Evolutionary conservation across 2,329 filamentous ascomycete species (phyloP).

Genomic region (Fusarium subtropicale): DNA sequence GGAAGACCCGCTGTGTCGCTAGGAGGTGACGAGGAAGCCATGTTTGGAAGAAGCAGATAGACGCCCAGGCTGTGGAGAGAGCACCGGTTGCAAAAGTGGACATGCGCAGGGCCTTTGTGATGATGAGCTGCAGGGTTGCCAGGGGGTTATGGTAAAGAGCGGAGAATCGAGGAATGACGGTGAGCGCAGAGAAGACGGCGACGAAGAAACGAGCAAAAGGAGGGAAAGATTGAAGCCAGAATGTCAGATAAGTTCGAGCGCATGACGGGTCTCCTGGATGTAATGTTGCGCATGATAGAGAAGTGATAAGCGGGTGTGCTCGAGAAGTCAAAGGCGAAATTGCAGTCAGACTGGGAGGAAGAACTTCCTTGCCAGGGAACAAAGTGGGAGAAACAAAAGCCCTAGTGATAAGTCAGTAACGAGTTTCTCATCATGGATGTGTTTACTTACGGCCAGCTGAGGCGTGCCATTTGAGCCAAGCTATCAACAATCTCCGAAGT

Average conservation of each 20-base stretch:
- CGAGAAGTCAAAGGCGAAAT: slow-evolving; percentile 83
- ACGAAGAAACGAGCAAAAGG: slow-evolving; percentile 81
- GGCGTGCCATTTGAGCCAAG: slow-evolving; percentile 81
- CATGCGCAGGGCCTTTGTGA: slow-evolving; percentile 77
- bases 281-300: slow-evolving; percentile 87
- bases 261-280: slow-evolving; percentile 92
- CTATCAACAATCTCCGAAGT: slow-evolving; percentile 82
- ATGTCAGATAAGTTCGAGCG: slow-evolving; percentile 85
- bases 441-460: slow-evolving; percentile 81
- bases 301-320: slow-evolving; percentile 87
- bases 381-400: slow-evolving; percentile 86
- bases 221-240: slow-evolving; percentile 87
- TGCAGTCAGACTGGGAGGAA: slow-evolving; percentile 72
- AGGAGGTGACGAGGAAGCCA: slow-evolving; percentile 79
- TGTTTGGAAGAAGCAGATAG: slow-evolving; percentile 87
- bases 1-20: slow-evolving; percentile 87
- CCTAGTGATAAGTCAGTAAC: slow-evolving; percentile 54
- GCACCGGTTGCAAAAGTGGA: slow-evolving; percentile 80
- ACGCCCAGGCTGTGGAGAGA: slow-evolving; percentile 89
- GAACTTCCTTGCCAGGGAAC: slow-evolving; percentile 77
- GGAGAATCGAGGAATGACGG: slow-evolving; percentile 74
- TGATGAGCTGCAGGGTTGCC: slow-evolving; percentile 72
- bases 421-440: too few relatives aligned
- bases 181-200: slow-evolving; percentile 75
- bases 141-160: slow-evolving; percentile 76